Conservation (phyloP, 2,329 filamentous ascomycete species). For the Fusarium fujikuroi region DNA sequence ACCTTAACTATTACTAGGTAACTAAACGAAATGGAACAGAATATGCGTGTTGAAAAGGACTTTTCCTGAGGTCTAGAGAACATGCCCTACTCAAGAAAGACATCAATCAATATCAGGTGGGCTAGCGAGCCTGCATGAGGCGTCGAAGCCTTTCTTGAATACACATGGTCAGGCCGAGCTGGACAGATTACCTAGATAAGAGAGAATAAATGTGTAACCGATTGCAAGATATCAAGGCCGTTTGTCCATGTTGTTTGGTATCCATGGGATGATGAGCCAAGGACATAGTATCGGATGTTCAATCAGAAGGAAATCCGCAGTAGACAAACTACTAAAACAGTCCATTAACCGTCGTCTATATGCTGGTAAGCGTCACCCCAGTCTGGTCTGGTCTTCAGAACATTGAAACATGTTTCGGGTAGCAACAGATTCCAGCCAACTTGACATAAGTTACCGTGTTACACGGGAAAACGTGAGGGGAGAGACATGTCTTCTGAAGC, state of each 20-base stretch:
- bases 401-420: conserved; percentile 32
- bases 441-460: not conserved
- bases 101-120: conserved; percentile 20
- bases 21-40: not conserved
- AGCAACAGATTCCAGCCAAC: conserved; percentile 1
- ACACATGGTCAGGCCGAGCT: not conserved
- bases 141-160: not conserved
- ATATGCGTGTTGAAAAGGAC: not conserved
- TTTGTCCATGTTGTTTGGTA: not conserved
- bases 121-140: conserved; percentile 29
- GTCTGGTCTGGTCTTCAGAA: not conserved
- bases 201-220: not conserved
- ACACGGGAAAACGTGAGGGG: not conserved
- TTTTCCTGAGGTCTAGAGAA: not conserved
- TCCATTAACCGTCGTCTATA: not conserved
- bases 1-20: not conserved
- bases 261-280: not conserved
- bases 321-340: not conserved
- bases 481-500: not conserved
- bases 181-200: not conserved
- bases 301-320: not conserved
- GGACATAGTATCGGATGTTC: not conserved
- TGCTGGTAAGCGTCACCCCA: not conserved
- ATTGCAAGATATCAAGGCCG: not conserved
- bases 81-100: not conserved